Base-by-base conservation (phyloP, 2,329 filamentous ascomycete species). In the Ceratocystiopsis minuta region DNA sequence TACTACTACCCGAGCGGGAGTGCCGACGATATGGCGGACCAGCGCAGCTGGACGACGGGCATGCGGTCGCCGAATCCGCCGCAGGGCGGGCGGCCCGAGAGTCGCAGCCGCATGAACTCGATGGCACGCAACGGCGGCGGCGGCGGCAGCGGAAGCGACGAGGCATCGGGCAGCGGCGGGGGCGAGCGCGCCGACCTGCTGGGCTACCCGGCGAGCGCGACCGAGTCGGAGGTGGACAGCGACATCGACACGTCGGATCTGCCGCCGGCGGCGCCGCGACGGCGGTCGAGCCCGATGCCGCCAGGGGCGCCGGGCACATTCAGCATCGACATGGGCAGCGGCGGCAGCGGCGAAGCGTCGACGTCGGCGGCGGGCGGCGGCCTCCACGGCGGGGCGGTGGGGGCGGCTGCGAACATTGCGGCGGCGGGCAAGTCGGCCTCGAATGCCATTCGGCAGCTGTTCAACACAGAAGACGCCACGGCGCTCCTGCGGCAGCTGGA, bases 401-500 rank as follows among this genome's bases (percentile, higher is more conserved):
- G 5, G 11, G 24, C 24, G 11, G 24, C 24, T 6, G 24, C 24
- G 24, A 28, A 28, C 24, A 18, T 39, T 16, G 17, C 16, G 2
- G 37, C 13, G 2, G 36, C 31, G 17, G 62, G 69, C 36, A 63
- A 85, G n/a, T 82, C 75, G 24, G 83, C 83, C 12, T 72, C 76
- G 16, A 80, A 76, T 28, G 81, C 86, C 0, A 75, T 95, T 45
- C 76, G 78, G 43, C 81, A 88, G 54, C 65, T 98, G 10, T 76
- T 93, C 50, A 82, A 80, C 15, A 72, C 80, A 1, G 85, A 93
- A 40, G 90, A 98, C 57, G 86, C 92, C 37, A 81, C 83, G 11
- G 85, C 81, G 37, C 75, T 92, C 62, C 93, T 98, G 59, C 78
- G 78, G 50, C 87, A 94, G 60, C 65, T 98, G 46, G 90, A 98